These are phyloP conservation scores for Neurospora sp. DNA, from an alignment of 495 filamentous ascomycete species.

Conservation along the genomic window DNA sequence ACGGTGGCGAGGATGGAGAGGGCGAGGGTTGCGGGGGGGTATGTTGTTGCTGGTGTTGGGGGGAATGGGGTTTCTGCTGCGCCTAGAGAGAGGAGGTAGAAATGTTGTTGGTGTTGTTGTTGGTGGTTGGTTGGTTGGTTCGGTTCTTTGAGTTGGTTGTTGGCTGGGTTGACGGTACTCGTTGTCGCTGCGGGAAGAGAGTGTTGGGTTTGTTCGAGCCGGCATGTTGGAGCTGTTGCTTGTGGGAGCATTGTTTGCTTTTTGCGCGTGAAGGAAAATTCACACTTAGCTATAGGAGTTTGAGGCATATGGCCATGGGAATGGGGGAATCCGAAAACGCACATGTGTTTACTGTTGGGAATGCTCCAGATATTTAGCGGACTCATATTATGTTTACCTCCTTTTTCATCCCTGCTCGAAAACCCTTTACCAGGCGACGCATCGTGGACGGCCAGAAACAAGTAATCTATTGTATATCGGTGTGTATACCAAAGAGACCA, in stretches of 20 bases:
- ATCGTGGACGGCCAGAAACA: not conserved
- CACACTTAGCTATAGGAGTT: not conserved
- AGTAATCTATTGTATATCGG: conserved; percentile 4
- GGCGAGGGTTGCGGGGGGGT: conserved; percentile 58
- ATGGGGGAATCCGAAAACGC: not conserved
- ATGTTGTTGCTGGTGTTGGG: conserved; percentile 42
- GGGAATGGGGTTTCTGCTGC: conserved; percentile 43
- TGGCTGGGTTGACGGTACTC: not conserved
- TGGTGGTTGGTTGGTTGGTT: not conserved
- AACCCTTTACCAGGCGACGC: not conserved
- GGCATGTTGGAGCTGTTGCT: not conserved
- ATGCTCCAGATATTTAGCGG: not conserved
- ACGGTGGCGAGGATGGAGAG: conserved; percentile 71
- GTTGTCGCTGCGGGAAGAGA: not conserved
- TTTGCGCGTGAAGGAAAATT: not conserved
- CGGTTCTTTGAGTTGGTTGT: too few relatives aligned
- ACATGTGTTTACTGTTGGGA: not conserved
- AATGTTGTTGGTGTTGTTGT: not conserved
- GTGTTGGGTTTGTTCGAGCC: not conserved
- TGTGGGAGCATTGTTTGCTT: not conserved
- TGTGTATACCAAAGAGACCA: not conserved
- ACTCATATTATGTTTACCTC: not conserved
- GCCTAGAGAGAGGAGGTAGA: not conserved
- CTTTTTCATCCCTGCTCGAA: too few relatives aligned
- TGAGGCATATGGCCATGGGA: not conserved